Conservation (phyloP, 129 eudicot genomes). For the Chrysanthemum lavandulifolium region DNA sequence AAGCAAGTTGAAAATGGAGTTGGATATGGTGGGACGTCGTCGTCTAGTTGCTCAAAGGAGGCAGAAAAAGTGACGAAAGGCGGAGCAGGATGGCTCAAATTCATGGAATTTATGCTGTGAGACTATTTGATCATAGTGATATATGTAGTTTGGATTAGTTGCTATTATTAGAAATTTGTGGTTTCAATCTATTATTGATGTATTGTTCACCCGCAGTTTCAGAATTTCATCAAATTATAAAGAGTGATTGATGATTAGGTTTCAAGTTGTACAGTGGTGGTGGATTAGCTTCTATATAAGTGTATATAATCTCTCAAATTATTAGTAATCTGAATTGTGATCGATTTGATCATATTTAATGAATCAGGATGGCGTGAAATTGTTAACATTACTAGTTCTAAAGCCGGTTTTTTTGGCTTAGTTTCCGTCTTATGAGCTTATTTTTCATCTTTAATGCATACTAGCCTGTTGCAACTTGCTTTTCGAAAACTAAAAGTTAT, state of each 20-base stretch:
- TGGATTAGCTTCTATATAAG: constrained; percentile 21
- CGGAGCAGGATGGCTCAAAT: constrained; percentile 20
- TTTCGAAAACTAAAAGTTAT: too few species aligned
- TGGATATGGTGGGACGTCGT: constrained; percentile 15
- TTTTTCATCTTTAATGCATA: too few species aligned
- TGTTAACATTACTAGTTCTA: too few species aligned
- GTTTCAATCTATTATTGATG: too few species aligned
- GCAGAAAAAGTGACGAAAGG: constrained; percentile 48
- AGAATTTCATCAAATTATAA: constrained; percentile 10
- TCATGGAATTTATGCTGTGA: constrained; percentile 48
- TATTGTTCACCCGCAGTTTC: constrained; percentile 11
- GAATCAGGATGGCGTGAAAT: not conserved
- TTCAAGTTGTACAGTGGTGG: constrained; percentile 19
- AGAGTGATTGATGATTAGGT: constrained; percentile 27
- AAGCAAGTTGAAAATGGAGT: constrained; percentile 23
- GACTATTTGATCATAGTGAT: constrained; percentile 5
- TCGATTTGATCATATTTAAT: not conserved
- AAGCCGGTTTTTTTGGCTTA: too few species aligned
- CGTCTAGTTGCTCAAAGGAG: constrained; percentile 50
- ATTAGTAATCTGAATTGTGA: not conserved
- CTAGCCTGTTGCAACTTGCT: too few species aligned
- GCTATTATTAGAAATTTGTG: not conserved
- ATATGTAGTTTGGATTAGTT: constrained; percentile 16
- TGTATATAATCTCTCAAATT: constrained; percentile 1
- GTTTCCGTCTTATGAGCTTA: too few species aligned